Base-by-base conservation (phyloP, 2,329 filamentous ascomycete genomes). In the Xylariaceae sp. region DNA sequence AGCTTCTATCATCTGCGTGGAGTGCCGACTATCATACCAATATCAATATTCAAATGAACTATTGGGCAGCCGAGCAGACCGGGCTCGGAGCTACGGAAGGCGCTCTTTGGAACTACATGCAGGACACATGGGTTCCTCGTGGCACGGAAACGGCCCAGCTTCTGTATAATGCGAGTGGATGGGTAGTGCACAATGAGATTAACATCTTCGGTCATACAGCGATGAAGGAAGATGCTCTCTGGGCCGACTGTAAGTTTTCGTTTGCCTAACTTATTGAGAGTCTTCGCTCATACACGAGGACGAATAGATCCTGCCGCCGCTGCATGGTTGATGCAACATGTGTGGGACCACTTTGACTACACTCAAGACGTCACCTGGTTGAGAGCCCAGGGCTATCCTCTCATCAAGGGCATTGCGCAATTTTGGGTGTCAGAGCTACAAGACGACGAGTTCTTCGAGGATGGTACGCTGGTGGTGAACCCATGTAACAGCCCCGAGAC, bases 21-120 rank as follows among this genome's bases (percentile, higher is more conserved):
- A 71, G 72, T 11, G 73, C 68, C 2, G 78, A 83, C 55, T 83
- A 81, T 48, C 78, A 81, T 45, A 68, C 73, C 36, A 78, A 83
- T 52, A 82, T 83, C 57, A 83, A 83, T 49, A 49, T 82, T 0
- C 77, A 83, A 54, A 83, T 82, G 80, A 83, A 82, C 51, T 74
- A 82, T 56, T 83, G 80, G 80, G 68, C 66, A 1, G 72, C 74
- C 2, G 77, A 81, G 32, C 71, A 78, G 45, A 79, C 76, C 0
- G 78, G 77, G 0, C 63, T 82, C 0, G 71, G 69, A 0, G 65
- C 64, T 2, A 68, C 77, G 1, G 71, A 77, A 42, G 60, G 63
- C 0, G 71, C 75, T 0, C 61, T 80, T 0, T 82, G 75, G 71
- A 65, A 75, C 7, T 81, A 77, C 48, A 81, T 83, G 65, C 54